A percentile compares a stretch with the other conserved stretches of the same genome.
These are phyloP conservation scores for Flaveria sonorensis DNA, from an alignment of 129 eudicot species.

Conservation along the genomic window DNA sequence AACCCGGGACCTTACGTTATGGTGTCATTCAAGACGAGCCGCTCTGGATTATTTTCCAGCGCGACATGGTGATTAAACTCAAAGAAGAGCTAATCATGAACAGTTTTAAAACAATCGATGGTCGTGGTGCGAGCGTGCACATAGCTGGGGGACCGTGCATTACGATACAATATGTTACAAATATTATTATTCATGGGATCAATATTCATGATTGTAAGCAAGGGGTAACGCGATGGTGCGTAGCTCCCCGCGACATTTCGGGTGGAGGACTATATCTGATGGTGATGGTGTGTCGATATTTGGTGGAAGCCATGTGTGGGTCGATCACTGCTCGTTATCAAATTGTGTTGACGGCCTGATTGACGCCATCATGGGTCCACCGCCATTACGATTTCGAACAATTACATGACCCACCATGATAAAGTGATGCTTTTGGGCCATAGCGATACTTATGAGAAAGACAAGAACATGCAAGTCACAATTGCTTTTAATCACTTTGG, in stretches of 20 bases:
- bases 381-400: slow-evolving; percentile 74
- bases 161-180: slow-evolving; percentile 67
- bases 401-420: slow-evolving; percentile 76
- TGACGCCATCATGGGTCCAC: slow-evolving; percentile 83
- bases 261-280: slow-evolving; percentile 69
- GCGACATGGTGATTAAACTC: slow-evolving; percentile 69
- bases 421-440: slow-evolving; percentile 87
- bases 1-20: slow-evolving; percentile 71
- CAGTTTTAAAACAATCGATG: slow-evolving; percentile 77
- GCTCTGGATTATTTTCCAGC: slow-evolving; percentile 67
- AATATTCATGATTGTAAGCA: slow-evolving; percentile 66
- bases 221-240: slow-evolving; percentile 75
- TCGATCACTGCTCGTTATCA: slow-evolving; percentile 79
- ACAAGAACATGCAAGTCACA: slow-evolving; percentile 82
- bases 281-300: slow-evolving; percentile 90
- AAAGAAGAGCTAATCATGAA: slow-evolving; percentile 73
- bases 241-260: slow-evolving; percentile 62
- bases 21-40: slow-evolving; percentile 79
- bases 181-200: slow-evolving; percentile 70
- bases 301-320: slow-evolving; percentile 84
- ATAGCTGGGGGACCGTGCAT: slow-evolving; percentile 82
- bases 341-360: slow-evolving; percentile 70
- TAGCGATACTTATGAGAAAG: slow-evolving; percentile 61
- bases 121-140: slow-evolving; percentile 84
- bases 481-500: slow-evolving; percentile 89